Conservation (phyloP, 73 alveolate species). For the Blepharisma japonicum region DNA sequence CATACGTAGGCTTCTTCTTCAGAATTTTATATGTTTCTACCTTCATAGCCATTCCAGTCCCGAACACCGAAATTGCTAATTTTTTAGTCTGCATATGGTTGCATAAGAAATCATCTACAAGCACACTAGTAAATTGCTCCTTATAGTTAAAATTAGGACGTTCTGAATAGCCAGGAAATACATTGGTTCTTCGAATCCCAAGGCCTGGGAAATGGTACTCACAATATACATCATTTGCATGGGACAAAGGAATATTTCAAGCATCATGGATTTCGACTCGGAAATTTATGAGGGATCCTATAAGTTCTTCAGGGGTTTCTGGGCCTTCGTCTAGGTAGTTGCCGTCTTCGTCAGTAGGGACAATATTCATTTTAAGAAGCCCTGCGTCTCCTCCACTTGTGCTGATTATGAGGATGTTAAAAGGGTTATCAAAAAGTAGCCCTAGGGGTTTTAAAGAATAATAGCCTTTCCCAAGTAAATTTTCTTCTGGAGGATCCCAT, state of each 20-base stretch:
- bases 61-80: neutral
- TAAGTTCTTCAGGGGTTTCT: conserved; percentile 22
- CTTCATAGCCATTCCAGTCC: conserved; percentile 18
- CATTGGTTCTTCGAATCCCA: neutral
- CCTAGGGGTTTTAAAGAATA: conserved; percentile 59
- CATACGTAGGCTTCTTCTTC: neutral
- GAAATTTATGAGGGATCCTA: neutral
- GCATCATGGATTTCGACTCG: conserved; percentile 18
- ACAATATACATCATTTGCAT: conserved; percentile 7
- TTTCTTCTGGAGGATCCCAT: conserved; percentile 81
- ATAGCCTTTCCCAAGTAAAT: conserved; percentile 66
- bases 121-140: conserved; percentile 3
- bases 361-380: neutral
- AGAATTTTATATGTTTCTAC: neutral
- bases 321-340: neutral
- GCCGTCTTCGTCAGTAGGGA: conserved; percentile 20
- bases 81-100: neutral
- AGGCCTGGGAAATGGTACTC: conserved; percentile 8
- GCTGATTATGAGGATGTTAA: neutral
- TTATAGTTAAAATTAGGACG: neutral
- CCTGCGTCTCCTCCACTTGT: conserved; percentile 21
- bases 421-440: neutral
- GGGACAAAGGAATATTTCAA: neutral
- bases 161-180: conserved; percentile 10
- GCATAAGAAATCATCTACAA: neutral